Conservation (phyloP, 2,329 filamentous ascomycete genomes). For the Eutypa lata region DNA sequence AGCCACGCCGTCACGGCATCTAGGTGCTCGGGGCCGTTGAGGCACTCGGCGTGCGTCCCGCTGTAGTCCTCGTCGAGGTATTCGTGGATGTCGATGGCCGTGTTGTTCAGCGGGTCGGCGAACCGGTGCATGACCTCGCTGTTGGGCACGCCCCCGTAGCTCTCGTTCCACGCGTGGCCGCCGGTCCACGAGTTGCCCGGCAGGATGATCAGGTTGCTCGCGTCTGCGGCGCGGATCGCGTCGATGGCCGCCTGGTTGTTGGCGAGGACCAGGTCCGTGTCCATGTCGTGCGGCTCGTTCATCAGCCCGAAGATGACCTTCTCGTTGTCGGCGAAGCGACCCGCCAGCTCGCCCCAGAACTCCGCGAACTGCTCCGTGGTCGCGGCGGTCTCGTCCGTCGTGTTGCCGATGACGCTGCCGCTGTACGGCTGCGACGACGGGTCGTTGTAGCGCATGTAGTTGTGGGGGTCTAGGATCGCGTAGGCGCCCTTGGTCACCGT, state of each 20-base stretch:
- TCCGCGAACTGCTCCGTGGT: conserved; percentile 44
- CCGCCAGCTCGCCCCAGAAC: conserved; percentile 48
- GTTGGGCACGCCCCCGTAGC: conserved; percentile 29
- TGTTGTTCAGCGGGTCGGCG: conserved; percentile 44
- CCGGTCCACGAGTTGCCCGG: conserved; percentile 49
- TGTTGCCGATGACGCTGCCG: conserved; percentile 47
- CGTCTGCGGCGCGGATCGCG: conserved; percentile 40
- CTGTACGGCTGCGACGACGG: conserved; percentile 45
- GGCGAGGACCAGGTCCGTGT: conserved; percentile 38
- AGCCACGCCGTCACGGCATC: conserved; percentile 43
- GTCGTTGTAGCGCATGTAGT: conserved; percentile 53
- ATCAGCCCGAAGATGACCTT: conserved; percentile 50
- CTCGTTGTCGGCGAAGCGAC: conserved; percentile 41
- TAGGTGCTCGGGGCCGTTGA: conserved; percentile 38
- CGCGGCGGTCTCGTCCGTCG: conserved; percentile 39
- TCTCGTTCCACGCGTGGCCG: conserved; percentile 43
- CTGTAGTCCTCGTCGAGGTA: conserved; percentile 49
- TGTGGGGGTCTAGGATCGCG: conserved; percentile 49
- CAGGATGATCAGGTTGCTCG: conserved; percentile 45
- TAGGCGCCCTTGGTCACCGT: conserved; percentile 44
- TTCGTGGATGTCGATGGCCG: conserved; percentile 49
- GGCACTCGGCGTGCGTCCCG: conserved; percentile 39
- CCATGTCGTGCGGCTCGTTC: conserved; percentile 51
- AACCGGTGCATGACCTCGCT: conserved; percentile 39
- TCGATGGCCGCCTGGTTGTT: conserved; percentile 47